These are phyloP conservation scores for Basidioascus undulatus DNA, from an alignment of 768 basidiomycete species.

Conservation along the genomic window DNA sequence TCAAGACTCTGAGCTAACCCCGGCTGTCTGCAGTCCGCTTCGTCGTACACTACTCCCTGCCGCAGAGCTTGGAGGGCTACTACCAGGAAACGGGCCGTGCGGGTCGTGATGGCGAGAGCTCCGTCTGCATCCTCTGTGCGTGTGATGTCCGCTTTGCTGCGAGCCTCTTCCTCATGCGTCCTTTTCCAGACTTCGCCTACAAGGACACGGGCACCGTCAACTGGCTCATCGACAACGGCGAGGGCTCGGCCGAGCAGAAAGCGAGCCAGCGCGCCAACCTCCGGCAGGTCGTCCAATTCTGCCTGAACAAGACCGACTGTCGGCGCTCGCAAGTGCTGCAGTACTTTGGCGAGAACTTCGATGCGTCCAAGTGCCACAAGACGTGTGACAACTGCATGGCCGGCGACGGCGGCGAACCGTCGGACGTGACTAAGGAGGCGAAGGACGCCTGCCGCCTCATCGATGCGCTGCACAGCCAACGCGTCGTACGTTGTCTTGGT, in stretches of 20 bases:
- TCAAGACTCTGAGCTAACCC: too few relatives aligned
- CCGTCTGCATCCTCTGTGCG: constrained; percentile 72
- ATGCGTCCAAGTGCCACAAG: constrained; percentile 34
- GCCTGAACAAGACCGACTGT: constrained; percentile 56
- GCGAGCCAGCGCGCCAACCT: constrained; percentile 41
- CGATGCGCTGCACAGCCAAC: constrained; percentile 24
- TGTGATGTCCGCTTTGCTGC: constrained; percentile 1
- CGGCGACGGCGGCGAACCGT: constrained; percentile 22
- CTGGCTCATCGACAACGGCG: constrained; percentile 11
- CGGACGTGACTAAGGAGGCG: constrained; percentile 40
- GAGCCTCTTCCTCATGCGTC: neutral
- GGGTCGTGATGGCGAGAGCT: constrained; percentile 62
- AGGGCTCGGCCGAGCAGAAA: constrained; percentile 31
- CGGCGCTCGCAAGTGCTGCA: constrained; percentile 63
- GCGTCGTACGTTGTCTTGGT: too few relatives aligned
- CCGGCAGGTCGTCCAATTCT: constrained; percentile 50
- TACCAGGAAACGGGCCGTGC: constrained; percentile 71
- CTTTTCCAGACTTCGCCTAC: constrained; percentile 36
- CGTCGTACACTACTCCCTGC: constrained; percentile 68
- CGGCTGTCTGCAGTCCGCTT: constrained; percentile 40
- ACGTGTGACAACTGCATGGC: constrained; percentile 67
- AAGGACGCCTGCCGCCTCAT: constrained; percentile 35
- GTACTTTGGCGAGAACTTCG: constrained; percentile 71
- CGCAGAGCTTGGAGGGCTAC: constrained; percentile 63
- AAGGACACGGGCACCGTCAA: constrained; percentile 23